Conservation (phyloP, 2,329 filamentous ascomycete species). For the Blastomyces emzantsi region DNA sequence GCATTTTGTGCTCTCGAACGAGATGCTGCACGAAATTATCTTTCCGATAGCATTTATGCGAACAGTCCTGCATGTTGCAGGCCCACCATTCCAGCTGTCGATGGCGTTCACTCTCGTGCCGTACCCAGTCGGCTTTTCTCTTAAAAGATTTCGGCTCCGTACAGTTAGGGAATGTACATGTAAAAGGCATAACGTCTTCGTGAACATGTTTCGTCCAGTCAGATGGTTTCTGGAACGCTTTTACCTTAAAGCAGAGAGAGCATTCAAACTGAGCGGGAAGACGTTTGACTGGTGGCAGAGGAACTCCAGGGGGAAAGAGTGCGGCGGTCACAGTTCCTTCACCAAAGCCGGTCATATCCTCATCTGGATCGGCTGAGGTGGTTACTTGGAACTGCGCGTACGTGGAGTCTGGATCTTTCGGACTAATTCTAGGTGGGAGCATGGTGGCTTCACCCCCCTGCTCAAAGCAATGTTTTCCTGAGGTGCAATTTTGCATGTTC, state of each 20-base stretch:
- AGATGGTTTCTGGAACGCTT: slow-evolving; percentile 81
- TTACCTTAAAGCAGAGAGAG: slow-evolving; percentile 72
- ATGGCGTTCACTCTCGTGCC: slow-evolving; percentile 87
- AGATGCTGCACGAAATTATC: slow-evolving; percentile 93
- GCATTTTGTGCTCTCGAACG: slow-evolving; percentile 80
- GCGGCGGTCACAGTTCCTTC: slow-evolving; percentile 63
- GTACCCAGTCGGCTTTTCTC: slow-evolving; percentile 89
- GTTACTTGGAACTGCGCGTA: slow-evolving; percentile 48
- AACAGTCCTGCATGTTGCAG: slow-evolving; percentile 71
- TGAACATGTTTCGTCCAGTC: slow-evolving; percentile 97
- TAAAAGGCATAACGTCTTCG: slow-evolving; percentile 87
- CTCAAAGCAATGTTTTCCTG: slow-evolving; percentile 54
- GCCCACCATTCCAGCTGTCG: slow-evolving; percentile 86
- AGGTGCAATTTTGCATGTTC: slow-evolving; percentile 49
- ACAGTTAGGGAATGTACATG: slow-evolving; percentile 79
- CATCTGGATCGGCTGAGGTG: slow-evolving; percentile 50
- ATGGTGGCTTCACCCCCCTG: slow-evolving; percentile 57
- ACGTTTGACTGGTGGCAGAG: slow-evolving; percentile 64
- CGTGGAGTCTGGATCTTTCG: slow-evolving; percentile 50
- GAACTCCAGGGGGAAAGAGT: slow-evolving; percentile 71
- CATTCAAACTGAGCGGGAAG: slow-evolving; percentile 88
- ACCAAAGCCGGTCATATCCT: slow-evolving; percentile 54
- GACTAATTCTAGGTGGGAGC: slow-evolving; percentile 45
- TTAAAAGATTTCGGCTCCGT: slow-evolving; percentile 86
- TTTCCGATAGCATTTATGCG: slow-evolving; percentile 73